Base-by-base conservation (phyloP, 352 stramenopile genomes). In the Globisporangium okanoganense region DNA sequence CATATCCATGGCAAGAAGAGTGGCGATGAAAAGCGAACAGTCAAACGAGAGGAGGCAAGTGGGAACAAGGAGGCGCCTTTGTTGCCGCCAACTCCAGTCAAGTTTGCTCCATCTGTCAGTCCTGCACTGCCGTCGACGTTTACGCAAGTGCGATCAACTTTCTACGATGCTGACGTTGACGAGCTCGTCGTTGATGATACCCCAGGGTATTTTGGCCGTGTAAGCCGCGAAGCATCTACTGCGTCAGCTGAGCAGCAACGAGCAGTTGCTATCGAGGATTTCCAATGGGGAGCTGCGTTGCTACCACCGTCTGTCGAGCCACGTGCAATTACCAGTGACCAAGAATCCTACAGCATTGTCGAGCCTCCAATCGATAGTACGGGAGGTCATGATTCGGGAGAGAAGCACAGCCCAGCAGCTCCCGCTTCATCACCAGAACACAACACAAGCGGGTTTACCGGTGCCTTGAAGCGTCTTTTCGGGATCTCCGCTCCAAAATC, bases 391-490 rank as follows among this genome's bases (percentile, higher is more conserved):
- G 18, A 27, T 18, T 16, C 61, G 45, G 36, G 22, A 48, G 25
- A 25, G 5, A 10, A 16, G 5, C 43, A 38, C 14, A 45, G 16
- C 1, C 13, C 12, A 55, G 41, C 2, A 2, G 29, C 29, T 9
- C 13, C 29, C 16, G 13, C 35, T 9, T 22, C 18, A 33, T 20
- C 43, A 6, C 38, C 27, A 40, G 65, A 73, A 13, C 31, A 43
- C 9, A 70, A 65, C 18, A 58, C 61, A 12, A 43, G 53, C 6
- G 72, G 82, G 1, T 76, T 92, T 24, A 66, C 75, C 41, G 72
- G 74, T 16, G 81, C 73, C 22, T 47, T 92, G 0, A 90, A 90
- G 64, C 70, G 83, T 0, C 84, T 92, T 8, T 89, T 92, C 44
- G 79, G 79, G 5, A 81, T 90, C 47, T 70, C 65, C 0, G 54